Base-by-base conservation (phyloP, 768 basidiomycete species). In the Mycena crocata region DNA sequence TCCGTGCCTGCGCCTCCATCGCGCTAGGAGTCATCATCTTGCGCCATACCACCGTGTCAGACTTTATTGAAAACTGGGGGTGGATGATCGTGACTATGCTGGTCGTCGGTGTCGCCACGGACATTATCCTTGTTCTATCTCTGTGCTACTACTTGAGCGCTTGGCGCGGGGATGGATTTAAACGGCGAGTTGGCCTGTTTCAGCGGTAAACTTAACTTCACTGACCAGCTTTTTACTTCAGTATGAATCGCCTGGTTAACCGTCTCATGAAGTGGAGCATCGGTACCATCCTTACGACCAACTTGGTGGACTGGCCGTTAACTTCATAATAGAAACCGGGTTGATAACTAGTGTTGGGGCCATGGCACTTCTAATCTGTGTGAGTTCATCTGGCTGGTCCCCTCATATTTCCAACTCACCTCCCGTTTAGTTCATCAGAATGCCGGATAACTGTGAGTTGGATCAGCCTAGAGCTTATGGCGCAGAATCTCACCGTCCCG, bases 241-340 rank as follows among this genome's bases (percentile, higher is more conserved):
- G 67, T 23, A 64, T 64, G 62, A 60, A 56, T 26, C 42, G 39
- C 12, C 21, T 68, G 62, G 54, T 68, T 3, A 61, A 55, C 12
- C 46, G 44, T 3, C 49, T 63, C 19, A 68, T 68, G 62, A 32
- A 46, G 37, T 58, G 46, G 62, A 54, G 51, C n/a, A 44, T n/a
- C n/a, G n/a, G n/a, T n/a, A n/a, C n/a, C n/a, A n/a, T n/a, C n/a
- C n/a, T n/a, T n/a, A n/a, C n/a, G n/a, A n/a, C n/a, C n/a, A n/a
- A n/a, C n/a, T n/a, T n/a, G n/a, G n/a, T n/a, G n/a, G n/a, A n/a
- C n/a, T n/a, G n/a, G n/a, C n/a, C n/a, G n/a, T n/a, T n/a, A n/a
- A n/a, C n/a, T n/a, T n/a, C n/a, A n/a, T n/a, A n/a, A n/a, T n/a
- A n/a, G n/a, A n/a, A n/a, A n/a, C n/a, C n/a, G n/a, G n/a, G n/a